A percentile compares a stretch with the other conserved stretches of the same genome.
These are phyloP conservation scores for Colletotrichum filicis DNA, from an alignment of 2,329 filamentous ascomycete species.

Conservation along the genomic window DNA sequence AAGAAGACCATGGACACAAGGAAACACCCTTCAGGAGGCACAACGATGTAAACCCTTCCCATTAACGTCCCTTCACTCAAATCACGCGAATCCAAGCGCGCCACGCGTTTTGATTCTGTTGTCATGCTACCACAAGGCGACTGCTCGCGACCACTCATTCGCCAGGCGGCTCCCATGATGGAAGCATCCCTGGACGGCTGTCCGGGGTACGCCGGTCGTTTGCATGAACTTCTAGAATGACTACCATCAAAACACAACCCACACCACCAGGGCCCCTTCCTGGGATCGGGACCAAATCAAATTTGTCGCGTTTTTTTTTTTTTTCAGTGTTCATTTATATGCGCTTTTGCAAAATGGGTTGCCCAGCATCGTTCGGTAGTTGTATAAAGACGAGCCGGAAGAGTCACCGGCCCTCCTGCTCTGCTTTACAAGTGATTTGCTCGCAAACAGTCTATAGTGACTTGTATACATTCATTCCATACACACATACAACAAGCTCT, in stretches of 20 bases:
- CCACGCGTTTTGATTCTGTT: constrained; percentile 30
- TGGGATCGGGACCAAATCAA: constrained; percentile 4
- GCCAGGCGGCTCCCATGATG: neutral
- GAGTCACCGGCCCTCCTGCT: neutral
- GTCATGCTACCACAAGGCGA: constrained; percentile 14
- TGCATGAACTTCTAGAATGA: constrained; percentile 39
- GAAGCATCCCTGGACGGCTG: constrained; percentile 18
- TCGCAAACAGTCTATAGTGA: constrained; percentile 22
- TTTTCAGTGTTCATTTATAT: neutral
- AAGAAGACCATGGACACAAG: neutral
- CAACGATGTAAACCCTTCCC: constrained; percentile 5
- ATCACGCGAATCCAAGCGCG: constrained; percentile 29
- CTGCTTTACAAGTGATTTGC: constrained; percentile 14
- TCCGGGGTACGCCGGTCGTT: constrained; percentile 29
- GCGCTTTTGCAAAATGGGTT: neutral
- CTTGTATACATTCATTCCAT: constrained; percentile 22
- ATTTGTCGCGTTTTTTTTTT: constrained; percentile 7
- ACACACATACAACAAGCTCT: neutral
- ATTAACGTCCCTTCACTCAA: constrained; percentile 24
- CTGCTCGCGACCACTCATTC: neutral
- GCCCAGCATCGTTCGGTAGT: neutral
- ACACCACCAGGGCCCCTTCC: constrained; percentile 5
- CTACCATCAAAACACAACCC: constrained; percentile 27
- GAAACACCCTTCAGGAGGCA: constrained; percentile 10
- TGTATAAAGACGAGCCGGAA: constrained; percentile 19